Evolutionary conservation across 768 basidiomycete genomes (phyloP).

Genomic region (Psilocybe tampanensis): DNA sequence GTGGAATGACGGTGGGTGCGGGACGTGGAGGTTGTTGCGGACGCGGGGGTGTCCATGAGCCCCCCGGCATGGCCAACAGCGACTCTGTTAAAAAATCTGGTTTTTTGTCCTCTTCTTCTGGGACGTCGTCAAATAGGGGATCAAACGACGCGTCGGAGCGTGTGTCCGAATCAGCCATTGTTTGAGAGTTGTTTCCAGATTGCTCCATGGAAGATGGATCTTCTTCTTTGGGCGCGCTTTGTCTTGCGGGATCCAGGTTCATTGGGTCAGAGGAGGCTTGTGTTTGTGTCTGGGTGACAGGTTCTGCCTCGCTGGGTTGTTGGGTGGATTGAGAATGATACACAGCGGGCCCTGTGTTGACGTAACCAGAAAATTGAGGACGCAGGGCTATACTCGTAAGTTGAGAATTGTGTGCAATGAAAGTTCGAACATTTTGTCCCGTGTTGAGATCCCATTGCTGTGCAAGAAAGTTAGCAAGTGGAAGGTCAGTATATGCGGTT

Average conservation of each 20-base stretch:
- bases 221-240: not conserved
- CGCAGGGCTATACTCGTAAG: conserved; percentile 80
- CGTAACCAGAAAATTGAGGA: conserved; percentile 50
- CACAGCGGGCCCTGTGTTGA: conserved; percentile 25
- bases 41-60: conserved; percentile 13
- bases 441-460: conserved; percentile 99
- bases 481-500: not conserved
- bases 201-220: not conserved
- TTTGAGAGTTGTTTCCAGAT: conserved; percentile 7
- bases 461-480: conserved; percentile 13
- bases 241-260: conserved; percentile 14
- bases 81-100: conserved; percentile 16
- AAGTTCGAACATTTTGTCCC: conserved; percentile 75
- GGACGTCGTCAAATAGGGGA: conserved; percentile 84
- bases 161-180: conserved; percentile 50
- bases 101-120: conserved; percentile 17
- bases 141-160: conserved; percentile 85
- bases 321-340: conserved; percentile 11
- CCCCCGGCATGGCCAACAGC: conserved; percentile 25
- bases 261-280: conserved; percentile 7
- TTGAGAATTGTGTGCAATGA: conserved; percentile 82
- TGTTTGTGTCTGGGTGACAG: not conserved
- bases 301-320: conserved; percentile 11
- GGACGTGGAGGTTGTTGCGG: conserved; percentile 17
- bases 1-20: conserved; percentile 38